A percentile compares a stretch with the other conserved stretches of the same genome.
These are phyloP conservation scores for Neurospora tetrasperma DNA, from an alignment of 495 filamentous ascomycete species.

Conservation along the genomic window DNA sequence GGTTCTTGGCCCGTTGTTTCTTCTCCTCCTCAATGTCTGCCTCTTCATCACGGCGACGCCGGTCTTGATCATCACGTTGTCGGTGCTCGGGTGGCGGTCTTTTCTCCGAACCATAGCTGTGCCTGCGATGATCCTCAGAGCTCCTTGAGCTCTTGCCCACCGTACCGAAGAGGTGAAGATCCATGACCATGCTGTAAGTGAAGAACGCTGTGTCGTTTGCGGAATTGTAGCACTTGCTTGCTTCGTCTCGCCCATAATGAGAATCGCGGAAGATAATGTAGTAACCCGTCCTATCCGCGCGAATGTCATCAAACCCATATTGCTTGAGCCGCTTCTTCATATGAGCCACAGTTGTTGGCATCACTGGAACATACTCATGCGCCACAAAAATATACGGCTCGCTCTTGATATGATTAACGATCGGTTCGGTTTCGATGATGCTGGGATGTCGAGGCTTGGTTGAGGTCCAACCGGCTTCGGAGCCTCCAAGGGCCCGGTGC, in stretches of 20 bases:
- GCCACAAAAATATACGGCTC: constrained; percentile 92
- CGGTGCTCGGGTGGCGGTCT: constrained; percentile 36
- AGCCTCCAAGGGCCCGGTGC: constrained; percentile 28
- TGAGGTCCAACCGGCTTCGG: constrained; percentile 14
- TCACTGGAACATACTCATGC: constrained; percentile 76
- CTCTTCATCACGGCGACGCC: constrained; percentile 50
- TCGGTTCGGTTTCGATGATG: constrained; percentile 33
- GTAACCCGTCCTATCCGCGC: constrained; percentile 76
- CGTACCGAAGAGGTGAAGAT: constrained; percentile 59
- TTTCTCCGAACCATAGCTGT: constrained; percentile 24
- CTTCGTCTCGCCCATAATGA: constrained; percentile 63
- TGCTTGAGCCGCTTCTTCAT: constrained; percentile 76
- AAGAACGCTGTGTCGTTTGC: constrained; percentile 73
- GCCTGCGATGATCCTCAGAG: constrained; percentile 21
- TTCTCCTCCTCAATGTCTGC: constrained; percentile 79
- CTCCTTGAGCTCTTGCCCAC: constrained; percentile 49
- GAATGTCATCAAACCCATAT: constrained; percentile 65
- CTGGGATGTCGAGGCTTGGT: constrained; percentile 16
- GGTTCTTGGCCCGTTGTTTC: constrained; percentile 63
- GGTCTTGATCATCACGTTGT: constrained; percentile 34
- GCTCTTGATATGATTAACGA: constrained; percentile 57
- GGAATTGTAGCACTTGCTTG: constrained; percentile 60
- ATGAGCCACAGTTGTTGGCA: constrained; percentile 71
- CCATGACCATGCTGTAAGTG: constrained; percentile 89
- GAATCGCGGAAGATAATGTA: constrained; percentile 81